These are phyloP conservation scores for Trypethelium eluteriae DNA, from an alignment of 495 filamentous ascomycete genomes.

Conservation along the genomic window DNA sequence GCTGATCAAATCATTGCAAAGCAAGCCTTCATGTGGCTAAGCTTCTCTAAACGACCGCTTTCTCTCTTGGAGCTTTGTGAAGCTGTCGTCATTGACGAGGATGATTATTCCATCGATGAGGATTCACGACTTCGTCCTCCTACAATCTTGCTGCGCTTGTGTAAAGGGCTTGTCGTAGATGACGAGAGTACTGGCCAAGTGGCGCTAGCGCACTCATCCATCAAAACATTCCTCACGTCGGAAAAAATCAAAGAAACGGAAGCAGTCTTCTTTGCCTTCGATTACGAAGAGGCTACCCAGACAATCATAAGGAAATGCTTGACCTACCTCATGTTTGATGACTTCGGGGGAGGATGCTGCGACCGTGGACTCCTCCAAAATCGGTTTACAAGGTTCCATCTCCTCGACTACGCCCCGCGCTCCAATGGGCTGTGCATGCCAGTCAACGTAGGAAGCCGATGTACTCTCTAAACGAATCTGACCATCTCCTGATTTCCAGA, in stretches of 20 bases:
- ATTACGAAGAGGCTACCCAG: background rate
- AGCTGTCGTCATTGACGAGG: constrained; percentile 18
- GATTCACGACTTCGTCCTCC: constrained; percentile 11
- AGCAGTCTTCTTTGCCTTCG: constrained; percentile 14
- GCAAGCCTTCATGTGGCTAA: constrained; percentile 18
- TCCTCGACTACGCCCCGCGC: constrained; percentile 7
- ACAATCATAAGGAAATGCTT: constrained; percentile 17
- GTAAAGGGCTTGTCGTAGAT: constrained; percentile 13
- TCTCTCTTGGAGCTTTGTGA: constrained; percentile 16
- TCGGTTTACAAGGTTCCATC: constrained; percentile 2
- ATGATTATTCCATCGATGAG: constrained; percentile 13
- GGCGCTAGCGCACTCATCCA: constrained; percentile 16
- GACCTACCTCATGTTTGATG: constrained; percentile 16
- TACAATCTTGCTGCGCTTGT: constrained; percentile 10
- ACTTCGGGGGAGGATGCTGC: constrained; percentile 10
- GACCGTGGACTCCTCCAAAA: background rate
- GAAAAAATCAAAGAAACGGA: constrained; percentile 13
- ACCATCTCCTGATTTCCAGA: background rate
- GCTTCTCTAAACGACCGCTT: constrained; percentile 16
- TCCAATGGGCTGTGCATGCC: background rate
- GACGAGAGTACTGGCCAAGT: constrained; percentile 7
- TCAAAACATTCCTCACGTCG: constrained; percentile 15
- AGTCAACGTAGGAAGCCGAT: background rate
- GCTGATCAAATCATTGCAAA: constrained; percentile 15
- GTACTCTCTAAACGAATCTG: background rate